Evolutionary conservation across 2,329 filamentous ascomycete species (phyloP), one percentile per base, ranked within the genome.

Genomic region (Cordyceps pruinosa): DNA sequence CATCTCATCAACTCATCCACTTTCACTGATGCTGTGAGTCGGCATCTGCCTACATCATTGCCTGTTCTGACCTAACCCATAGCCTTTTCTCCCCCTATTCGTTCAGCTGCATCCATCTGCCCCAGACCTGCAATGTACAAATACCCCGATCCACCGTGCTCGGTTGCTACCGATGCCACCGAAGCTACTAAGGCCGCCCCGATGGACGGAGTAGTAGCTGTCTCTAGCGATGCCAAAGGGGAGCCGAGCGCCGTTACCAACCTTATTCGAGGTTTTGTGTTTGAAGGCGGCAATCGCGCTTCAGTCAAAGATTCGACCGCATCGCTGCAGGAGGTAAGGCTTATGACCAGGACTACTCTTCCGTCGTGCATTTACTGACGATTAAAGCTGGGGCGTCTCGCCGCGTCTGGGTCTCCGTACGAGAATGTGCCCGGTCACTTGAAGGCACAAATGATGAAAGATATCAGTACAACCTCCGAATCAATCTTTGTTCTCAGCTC

Each of bases 401-500:
- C 34, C 25, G 26, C 45, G 4, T n/a, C 23, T 21, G 5, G 13
- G 2, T 56, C 45, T 25, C 45, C 25, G 1, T 42, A 32, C 10
- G 26, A 42, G 9, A 32, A 25, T 15, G n/a, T 42, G 10, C 15
- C 35, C 2, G 25, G 2, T 5, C n/a, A 19, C 21, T 9, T 50
- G 4, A 57, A 45, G n/a, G 23, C 17, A 2, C 46, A 45, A 37
- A 57, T 57, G 46, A 25, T 10, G 6, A 25, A 44, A 21, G 26
- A 35, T 12, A 25, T 57, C 13, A 15, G 25, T 3, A n/a, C 19
- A 1, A n/a, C 15, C 2, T n/a, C 28, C 25, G 28, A 44, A 4
- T 42, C 54, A 1, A 61, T 68, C 10, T 66, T 64, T 35, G 6
- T 56, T 1, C 35, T 65, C 13, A 68, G 60, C 15, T 48, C 52